phyloP scores from a whole-genome alignment of 345 rosid species.

The Schrenkiella parvula region DNA sequence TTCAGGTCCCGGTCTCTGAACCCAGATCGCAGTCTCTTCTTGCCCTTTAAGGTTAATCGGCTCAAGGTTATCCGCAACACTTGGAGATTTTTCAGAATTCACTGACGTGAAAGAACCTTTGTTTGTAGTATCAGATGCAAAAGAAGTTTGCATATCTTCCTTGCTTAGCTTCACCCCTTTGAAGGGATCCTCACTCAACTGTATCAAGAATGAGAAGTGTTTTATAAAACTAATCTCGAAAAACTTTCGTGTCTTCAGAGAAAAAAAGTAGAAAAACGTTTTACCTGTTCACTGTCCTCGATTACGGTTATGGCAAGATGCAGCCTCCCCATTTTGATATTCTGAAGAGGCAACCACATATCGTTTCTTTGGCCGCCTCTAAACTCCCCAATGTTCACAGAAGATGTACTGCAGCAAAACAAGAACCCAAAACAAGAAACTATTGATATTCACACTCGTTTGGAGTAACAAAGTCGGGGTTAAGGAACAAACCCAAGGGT shows the following conservation, averaged over 20 bases:
- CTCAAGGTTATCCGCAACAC: slow-evolving; percentile 55
- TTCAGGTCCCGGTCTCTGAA: slow-evolving; percentile 80
- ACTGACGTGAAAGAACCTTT: slow-evolving; percentile 44
- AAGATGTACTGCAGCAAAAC: slow-evolving; percentile 47
- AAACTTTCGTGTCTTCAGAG: neutral
- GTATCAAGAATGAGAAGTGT: slow-evolving; percentile 16
- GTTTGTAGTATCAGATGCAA: slow-evolving; percentile 35
- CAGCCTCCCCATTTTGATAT: slow-evolving; percentile 75
- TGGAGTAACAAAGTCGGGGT: neutral
- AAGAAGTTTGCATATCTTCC: slow-evolving; percentile 42
- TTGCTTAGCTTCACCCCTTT: slow-evolving; percentile 35
- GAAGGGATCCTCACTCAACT: slow-evolving; percentile 35
- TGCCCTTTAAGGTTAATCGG: slow-evolving; percentile 72
- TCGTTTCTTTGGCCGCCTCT: slow-evolving; percentile 76
- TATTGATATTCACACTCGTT: neutral
- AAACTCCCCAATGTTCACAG: slow-evolving; percentile 49
- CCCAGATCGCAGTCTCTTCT: slow-evolving; percentile 68
- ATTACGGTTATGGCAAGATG: slow-evolving; percentile 71
- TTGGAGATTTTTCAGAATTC: slow-evolving; percentile 39
- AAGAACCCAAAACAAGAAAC: neutral
- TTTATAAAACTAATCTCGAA: neutral
- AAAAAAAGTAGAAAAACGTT: neutral
- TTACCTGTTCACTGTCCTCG: slow-evolving; percentile 52
- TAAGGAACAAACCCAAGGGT: slow-evolving; percentile 67
- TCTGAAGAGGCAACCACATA: slow-evolving; percentile 85